Evolutionary conservation across 2,329 filamentous ascomycete species (phyloP), one percentile per base, ranked within the genome.

Genomic region (Arthrobotrys conoides): DNA sequence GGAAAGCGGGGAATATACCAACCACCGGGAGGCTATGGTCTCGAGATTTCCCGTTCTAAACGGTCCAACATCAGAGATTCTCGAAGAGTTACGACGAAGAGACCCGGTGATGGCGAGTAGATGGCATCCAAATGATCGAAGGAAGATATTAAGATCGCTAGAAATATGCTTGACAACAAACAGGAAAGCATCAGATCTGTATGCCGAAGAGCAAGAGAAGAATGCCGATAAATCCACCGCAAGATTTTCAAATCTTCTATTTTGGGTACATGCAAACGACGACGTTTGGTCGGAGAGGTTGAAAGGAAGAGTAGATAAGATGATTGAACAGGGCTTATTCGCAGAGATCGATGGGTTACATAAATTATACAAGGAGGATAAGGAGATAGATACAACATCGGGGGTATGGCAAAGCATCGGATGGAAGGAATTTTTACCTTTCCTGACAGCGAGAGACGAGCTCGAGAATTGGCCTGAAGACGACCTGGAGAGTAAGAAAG

Each of bases 391-490:
- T 82, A 88, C 90, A 80, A 92, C 89, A 0, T 90, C 91, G 67
- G 96, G 96, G 0, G 96, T 99, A 51, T 99, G 95, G 94, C 92
- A 97, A 67, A 96, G 94, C 0, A 99, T 99, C 79, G 96, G 96
- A 0, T 97, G 94, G 85, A 97, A 96, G 83, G 93, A 99, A 83
- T 92, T 98, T 83, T 88, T 92, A 72, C 87, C 89, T 0, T 97
- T 94, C 82, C 85, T 94, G 24, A 82, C 85, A 1, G 88, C 88
- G 0, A 72, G 64, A 57, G 67, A 71, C 41, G 24, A 53, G 12
- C 44, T 64, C 9, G 46, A 68, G n/a, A 63, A 16, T 4, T 22
- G 20, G 33, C 33, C 51, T 20, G 6, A 20, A 12, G 24, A 10
- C 16, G 61, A 30, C 70, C 76, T 86, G 14, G 81, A 85, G 80